Evolutionary conservation across 2,329 filamentous ascomycete species (phyloP).

Genomic region (Dactylellina drechsleri): DNA sequence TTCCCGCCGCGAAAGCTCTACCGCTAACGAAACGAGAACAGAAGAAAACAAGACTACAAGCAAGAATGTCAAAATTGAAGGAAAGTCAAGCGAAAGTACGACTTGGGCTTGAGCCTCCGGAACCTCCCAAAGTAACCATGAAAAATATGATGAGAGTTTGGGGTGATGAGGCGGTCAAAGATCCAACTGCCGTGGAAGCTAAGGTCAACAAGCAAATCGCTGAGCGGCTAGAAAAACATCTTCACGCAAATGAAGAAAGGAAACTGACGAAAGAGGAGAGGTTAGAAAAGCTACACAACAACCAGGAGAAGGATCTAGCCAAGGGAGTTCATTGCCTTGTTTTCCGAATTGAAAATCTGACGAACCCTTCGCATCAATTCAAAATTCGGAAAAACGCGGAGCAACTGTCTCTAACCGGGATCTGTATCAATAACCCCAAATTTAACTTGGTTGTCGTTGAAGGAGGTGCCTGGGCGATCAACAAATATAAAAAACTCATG

Average conservation of each 20-base stretch:
- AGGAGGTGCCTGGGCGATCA: conserved; percentile 83
- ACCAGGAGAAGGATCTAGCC: conserved; percentile 87
- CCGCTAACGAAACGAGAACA: conserved; percentile 91
- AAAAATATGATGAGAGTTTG: conserved; percentile 97
- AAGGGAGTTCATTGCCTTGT: conserved; percentile 87
- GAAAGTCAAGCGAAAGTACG: conserved; percentile 97
- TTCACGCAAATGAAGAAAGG: conserved; percentile 80
- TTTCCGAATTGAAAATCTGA: conserved; percentile 88
- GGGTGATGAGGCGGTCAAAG: conserved; percentile 90
- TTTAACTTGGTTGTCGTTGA: conserved; percentile 92
- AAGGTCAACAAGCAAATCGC: conserved; percentile 92
- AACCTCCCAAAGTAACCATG: conserved; percentile 95
- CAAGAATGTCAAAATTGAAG: conserved; percentile 90
- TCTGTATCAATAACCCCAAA: conserved; percentile 90
- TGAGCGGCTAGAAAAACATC: conserved; percentile 81
- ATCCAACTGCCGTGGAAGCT: conserved; percentile 95
- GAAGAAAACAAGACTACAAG: conserved; percentile 87
- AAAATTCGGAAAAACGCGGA: conserved; percentile 93
- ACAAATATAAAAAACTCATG: conserved; percentile 91
- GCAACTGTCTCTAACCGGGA: conserved; percentile 83
- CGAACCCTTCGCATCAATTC: conserved; percentile 91
- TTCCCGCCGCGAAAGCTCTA: conserved; percentile 84
- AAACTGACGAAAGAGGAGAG: conserved; percentile 89
- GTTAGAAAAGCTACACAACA: conserved; percentile 80
- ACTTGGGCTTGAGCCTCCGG: conserved; percentile 86